Evolutionary conservation across 1,284 basidiomycete genomes (phyloP), one percentile per base, ranked within the genome.

Genomic region (Cerrena zonata): DNA sequence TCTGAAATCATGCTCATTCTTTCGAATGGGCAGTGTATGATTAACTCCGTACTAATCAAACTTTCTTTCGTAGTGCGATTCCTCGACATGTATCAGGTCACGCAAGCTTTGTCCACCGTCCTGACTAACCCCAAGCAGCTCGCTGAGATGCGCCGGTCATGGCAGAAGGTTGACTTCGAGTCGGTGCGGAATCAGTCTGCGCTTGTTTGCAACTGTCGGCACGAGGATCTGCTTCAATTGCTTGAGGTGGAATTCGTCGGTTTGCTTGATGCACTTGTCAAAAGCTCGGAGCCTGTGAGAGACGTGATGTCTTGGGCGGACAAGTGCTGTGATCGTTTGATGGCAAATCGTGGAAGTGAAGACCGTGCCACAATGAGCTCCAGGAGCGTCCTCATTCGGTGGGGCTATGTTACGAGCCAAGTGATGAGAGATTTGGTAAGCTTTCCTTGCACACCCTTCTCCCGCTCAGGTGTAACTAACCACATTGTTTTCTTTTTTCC

Each of bases 321-420:
- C 64, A 88, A 89, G 64, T 90, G 88, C 64, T 90, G 87, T 53
- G 88, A 91, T 61, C 73, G 84, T 54, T 69, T 91, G 55, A 89
- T 91, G 84, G 86, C 86, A 54, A 77, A 75, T 47, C 77, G 84
- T 46, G 69, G 70, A 40, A 68, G 72, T 21, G 89, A 90, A 55
- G 89, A 91, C 53, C 76, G 86, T 58, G 75, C 81, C 52, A 81
- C 84, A n/a, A 83, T 91, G 83, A 90, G 87, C 66, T 89, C 89
- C 48, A 75, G 88, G 56, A 90, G 89, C 63, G 79, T 91, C 47
- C 74, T 91, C 61, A 91, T 91, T 65, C 82, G 89, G 47, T 91
- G 89, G 89, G 89, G 89, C 52, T 91, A 92, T 70, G 90, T 91
- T 63, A 91, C 89, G 24, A 90, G 88, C 67, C 89, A 91, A 67